phyloP scores from a whole-genome alignment of 73 alveolate genomes.

The Uronychia setigera region DNA sequence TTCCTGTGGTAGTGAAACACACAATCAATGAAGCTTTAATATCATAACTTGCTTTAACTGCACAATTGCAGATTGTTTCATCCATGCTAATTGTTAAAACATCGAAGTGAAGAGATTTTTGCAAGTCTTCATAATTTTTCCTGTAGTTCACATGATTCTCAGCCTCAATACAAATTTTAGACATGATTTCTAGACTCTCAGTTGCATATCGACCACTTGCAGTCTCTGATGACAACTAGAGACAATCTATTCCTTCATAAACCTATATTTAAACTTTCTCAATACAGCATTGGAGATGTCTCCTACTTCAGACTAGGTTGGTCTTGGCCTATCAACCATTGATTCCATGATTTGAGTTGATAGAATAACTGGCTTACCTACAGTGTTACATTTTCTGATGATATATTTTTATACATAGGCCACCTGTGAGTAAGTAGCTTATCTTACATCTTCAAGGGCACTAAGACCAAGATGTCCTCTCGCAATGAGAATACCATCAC shows the following conservation, averaged over 20 bases:
- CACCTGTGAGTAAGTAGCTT: conserved; percentile 7
- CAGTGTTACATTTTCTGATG: conserved; percentile 25
- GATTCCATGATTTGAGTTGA: conserved; percentile 45
- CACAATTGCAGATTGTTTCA: conserved; percentile 18
- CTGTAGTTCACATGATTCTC: conserved; percentile 21
- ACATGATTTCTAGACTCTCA: conserved; percentile 11
- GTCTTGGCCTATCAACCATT: conserved; percentile 35
- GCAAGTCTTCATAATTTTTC: conserved; percentile 7
- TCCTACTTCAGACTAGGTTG: conserved; percentile 49
- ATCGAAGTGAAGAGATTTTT: neutral
- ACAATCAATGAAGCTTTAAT: conserved; percentile 27
- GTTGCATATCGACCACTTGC: conserved; percentile 13
- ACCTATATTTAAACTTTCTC: neutral
- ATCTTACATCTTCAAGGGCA: conserved; percentile 2
- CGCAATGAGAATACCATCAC: conserved; percentile 14
- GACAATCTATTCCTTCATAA: conserved; percentile 27
- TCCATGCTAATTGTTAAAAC: neutral
- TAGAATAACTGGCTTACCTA: conserved; percentile 48
- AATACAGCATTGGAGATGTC: conserved; percentile 53
- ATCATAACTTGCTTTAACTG: conserved; percentile 26
- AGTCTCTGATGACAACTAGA: conserved; percentile 30
- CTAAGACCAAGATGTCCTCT: conserved; percentile 15
- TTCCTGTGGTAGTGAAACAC: conserved; percentile 22
- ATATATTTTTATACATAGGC: conserved; percentile 15
- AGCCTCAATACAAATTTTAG: conserved; percentile 31